Evolutionary conservation across 805 yeast species (phyloP).

Genomic region (Debaryomyces maramus): DNA sequence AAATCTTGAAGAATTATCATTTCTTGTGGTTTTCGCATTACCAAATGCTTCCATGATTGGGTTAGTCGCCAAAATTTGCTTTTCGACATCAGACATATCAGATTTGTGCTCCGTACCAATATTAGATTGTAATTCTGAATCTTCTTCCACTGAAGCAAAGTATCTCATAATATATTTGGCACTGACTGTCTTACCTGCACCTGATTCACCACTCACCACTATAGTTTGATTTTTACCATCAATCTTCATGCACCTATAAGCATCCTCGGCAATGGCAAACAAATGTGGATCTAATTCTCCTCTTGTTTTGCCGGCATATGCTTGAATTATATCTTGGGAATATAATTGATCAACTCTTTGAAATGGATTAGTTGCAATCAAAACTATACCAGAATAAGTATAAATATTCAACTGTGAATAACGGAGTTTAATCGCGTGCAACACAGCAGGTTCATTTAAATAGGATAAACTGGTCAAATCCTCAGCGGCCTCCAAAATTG

Average conservation of each 20-base stretch:
- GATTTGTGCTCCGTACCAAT: constrained; percentile 38
- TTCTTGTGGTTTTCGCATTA: constrained; percentile 95
- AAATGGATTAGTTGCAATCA: constrained; percentile 95
- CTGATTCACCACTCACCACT: constrained; percentile 96
- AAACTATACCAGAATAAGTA: constrained; percentile 94
- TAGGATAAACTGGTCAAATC: constrained; percentile 91
- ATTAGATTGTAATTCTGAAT: constrained; percentile 30
- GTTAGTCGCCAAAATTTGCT: constrained; percentile 92
- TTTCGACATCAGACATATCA: constrained; percentile 88
- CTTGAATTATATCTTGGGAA: constrained; percentile 89
- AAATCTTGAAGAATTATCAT: constrained; percentile 95
- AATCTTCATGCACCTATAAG: constrained; percentile 89
- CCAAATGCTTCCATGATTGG: constrained; percentile 99
- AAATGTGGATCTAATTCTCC: constrained; percentile 97
- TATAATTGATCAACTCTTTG: constrained; percentile 89
- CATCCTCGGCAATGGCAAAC: constrained; percentile 97
- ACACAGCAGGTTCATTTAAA: constrained; percentile 92
- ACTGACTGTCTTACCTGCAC: constrained; percentile 97
- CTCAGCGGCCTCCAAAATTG: constrained; percentile 88
- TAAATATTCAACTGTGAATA: constrained; percentile 88
- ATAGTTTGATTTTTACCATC: constrained; percentile 89
- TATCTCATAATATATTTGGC: constrained; percentile 98
- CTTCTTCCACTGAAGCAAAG: constrained; percentile 86
- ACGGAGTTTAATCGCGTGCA: constrained; percentile 88
- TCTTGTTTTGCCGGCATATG: constrained; percentile 87